These are phyloP conservation scores for Testicularia cyperi DNA, from an alignment of 1,284 basidiomycete species.

Conservation along the genomic window DNA sequence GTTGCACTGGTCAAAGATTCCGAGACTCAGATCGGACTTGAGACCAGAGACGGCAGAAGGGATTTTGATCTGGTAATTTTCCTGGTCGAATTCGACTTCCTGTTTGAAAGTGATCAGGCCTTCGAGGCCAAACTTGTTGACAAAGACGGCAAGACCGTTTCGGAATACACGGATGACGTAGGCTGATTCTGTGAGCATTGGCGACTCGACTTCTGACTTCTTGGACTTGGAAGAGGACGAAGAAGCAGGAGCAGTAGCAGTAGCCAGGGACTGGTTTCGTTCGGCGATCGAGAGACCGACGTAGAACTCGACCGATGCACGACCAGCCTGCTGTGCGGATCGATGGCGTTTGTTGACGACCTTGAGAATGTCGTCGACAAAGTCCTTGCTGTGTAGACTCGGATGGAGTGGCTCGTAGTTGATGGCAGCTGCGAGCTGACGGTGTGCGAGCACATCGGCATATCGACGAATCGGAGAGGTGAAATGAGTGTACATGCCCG, in stretches of 20 bases:
- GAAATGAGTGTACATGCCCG: slow-evolving; percentile 96
- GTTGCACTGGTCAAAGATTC: slow-evolving; percentile 83
- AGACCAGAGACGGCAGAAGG: slow-evolving; percentile 62
- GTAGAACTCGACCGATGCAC: slow-evolving; percentile 95
- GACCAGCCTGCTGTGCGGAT: slow-evolving; percentile 93
- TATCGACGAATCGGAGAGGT: slow-evolving; percentile 63
- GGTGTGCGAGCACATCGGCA: slow-evolving; percentile 86
- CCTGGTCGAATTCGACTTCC: slow-evolving; percentile 84
- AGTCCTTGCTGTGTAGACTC: slow-evolving; percentile 80
- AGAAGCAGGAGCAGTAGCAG: too few species aligned
- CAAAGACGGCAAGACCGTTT: slow-evolving; percentile 94
- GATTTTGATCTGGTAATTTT: slow-evolving; percentile 81
- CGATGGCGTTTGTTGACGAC: slow-evolving; percentile 90
- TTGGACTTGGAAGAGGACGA: too few species aligned
- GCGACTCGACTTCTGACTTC: background rate
- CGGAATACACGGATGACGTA: slow-evolving; percentile 93
- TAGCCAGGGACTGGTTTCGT: slow-evolving; percentile 62
- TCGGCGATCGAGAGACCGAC: slow-evolving; percentile 78
- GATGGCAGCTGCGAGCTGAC: slow-evolving; percentile 89
- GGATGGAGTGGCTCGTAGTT: slow-evolving; percentile 80
- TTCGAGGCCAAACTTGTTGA: slow-evolving; percentile 89
- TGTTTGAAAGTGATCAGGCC: slow-evolving; percentile 89
- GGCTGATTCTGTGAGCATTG: slow-evolving; percentile 63
- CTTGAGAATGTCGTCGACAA: slow-evolving; percentile 83
- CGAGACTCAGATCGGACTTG: slow-evolving; percentile 42